Base-by-base conservation (phyloP, 768 basidiomycete genomes). In the Sporobolomyces pararoseus region DNA sequence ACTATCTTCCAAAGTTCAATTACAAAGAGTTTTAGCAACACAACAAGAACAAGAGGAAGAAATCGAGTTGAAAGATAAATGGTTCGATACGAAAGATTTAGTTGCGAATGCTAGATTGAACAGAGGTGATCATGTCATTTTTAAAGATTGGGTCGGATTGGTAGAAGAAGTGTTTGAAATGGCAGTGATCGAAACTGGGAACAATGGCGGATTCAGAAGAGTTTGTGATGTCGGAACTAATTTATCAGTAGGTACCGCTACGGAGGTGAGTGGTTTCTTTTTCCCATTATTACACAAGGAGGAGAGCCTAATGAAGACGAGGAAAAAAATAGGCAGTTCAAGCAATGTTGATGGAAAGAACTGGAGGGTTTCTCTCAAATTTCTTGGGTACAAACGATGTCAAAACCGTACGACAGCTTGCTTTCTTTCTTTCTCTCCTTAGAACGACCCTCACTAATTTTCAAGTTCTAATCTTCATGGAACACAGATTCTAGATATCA, bases 151-250 rank as follows among this genome's bases (percentile, higher is more conserved):
- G 73, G 47, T 74, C 19, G 73, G 73, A 9, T 21, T 74, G 34
- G 73, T 74, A 34, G 73, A 74, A 51, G 73, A 74, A 52, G 66
- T 71, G 54, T 71, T 74, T 29, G 70, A 74, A 52, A 68, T 70
- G 70, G 73, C 70, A 23, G 47, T 68, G 63, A 70, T 74, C 27
- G 73, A 74, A 63, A 51, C 50, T 32, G 66, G 62, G n/a, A n/a
- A n/a, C 7, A 58, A n/a, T 58, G 68, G 70, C 0, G 4, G 53
- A 14, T 31, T 68, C 7, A 39, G 63, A n/a, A 34, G 73, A 21
- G 65, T 74, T 29, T 71, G 70, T 57, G 73, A 74, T 27, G 54
- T 44, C 5, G 67, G 66, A 5, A 51, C 31, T 16, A 50, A 34
- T 7, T 44, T 74, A 42, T 54, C 47, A 10, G 70, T 74, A n/a